A percentile compares a stretch with the other conserved stretches of the same genome.
Conservation (phyloP, 306 rosid genomes). For the Castanopsis chinensis region DNA sequence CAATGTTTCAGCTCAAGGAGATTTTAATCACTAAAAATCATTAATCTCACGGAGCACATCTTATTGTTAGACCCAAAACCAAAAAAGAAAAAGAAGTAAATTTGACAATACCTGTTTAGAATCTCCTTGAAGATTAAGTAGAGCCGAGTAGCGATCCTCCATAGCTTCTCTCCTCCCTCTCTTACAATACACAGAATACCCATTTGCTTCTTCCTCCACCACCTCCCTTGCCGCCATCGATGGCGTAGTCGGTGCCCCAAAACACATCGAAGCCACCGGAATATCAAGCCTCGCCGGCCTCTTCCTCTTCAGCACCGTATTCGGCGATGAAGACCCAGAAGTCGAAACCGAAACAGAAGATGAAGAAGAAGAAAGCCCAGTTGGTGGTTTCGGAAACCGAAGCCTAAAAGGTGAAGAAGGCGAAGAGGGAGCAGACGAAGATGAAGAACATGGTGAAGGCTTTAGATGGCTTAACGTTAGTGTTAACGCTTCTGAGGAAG, state of each 20-base stretch:
- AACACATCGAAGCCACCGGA: slow-evolving; percentile 52
- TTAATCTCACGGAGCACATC: not conserved
- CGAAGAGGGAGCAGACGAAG: slow-evolving; percentile 51
- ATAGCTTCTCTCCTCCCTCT: slow-evolving; percentile 86
- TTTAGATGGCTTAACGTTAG: slow-evolving; percentile 51
- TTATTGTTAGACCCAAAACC: not conserved
- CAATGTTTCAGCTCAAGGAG: slow-evolving; percentile 12
- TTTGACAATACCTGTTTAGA: slow-evolving; percentile 58
- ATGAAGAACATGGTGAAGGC: slow-evolving; percentile 30
- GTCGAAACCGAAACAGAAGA: slow-evolving; percentile 2
- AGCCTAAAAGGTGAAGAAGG: slow-evolving; percentile 82
- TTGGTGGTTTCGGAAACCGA: slow-evolving; percentile 49
- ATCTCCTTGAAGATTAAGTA: slow-evolving; percentile 62
- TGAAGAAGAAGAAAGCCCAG: slow-evolving; percentile 33
- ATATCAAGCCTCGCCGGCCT: slow-evolving; percentile 75
- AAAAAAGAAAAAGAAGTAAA: not conserved
- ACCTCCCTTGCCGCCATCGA: slow-evolving; percentile 49
- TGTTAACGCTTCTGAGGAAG: slow-evolving; percentile 48
- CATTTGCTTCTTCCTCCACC: slow-evolving; percentile 59
- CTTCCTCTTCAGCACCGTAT: slow-evolving; percentile 76
- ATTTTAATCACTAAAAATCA: not conserved
- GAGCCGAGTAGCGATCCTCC: slow-evolving; percentile 88
- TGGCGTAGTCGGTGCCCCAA: slow-evolving; percentile 45
- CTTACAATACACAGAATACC: slow-evolving; percentile 70
- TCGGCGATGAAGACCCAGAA: slow-evolving; percentile 31